Base-by-base conservation (phyloP, 148 eudicot species). In the Camellia lanceoleosa region DNA sequence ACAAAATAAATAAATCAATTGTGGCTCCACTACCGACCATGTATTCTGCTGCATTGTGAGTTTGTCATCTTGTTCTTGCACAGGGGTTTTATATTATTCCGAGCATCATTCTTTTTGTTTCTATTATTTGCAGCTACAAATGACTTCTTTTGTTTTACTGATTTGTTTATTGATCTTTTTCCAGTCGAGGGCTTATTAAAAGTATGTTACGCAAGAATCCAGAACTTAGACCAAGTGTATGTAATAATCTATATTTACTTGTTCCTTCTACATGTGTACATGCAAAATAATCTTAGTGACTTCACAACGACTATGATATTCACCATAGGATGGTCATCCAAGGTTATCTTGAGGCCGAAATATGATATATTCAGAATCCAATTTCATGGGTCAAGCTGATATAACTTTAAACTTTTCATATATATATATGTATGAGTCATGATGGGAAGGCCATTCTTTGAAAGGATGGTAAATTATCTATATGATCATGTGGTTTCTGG, bases 161-260 rank as follows among this genome's bases (percentile, higher is more conserved):
- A 76, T 6, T 30, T 60, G 19, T 73, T 49, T 75, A 19, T 4
- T 71, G 14, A 47, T 63, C 54, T 59, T 74, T n/a, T 71, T 81
- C 23, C 87, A 96, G 99, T 64, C 94, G 97, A 75, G 97, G 95
- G 67, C 98, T 96, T 79, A 88, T 96, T n/a, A 96, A 93, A 80
- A 90, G 95, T 80, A 92, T 96, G 99, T 90, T 96, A 79, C 89
- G 99, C n/a, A 95, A 91, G 84, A 91, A 93, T 78, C 99, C 99
- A 65, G 99, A 92, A 83, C 83, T 87, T 11, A 86, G 99, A 80
- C 99, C 99, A 67, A 93, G 98, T 82, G 99, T 96, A 96, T 65
- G 95, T 69, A 41, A 43, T 16, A 67, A 66, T 15, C 13, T 79
- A 5, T 12, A 43, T 74, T 41, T 71, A 70, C 20, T 72, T 69